A percentile compares a stretch with the other conserved stretches of the same genome.
phyloP scores from a whole-genome alignment of 1,139 yeast species.

The Saccharomycopsis hybrid region DNA sequence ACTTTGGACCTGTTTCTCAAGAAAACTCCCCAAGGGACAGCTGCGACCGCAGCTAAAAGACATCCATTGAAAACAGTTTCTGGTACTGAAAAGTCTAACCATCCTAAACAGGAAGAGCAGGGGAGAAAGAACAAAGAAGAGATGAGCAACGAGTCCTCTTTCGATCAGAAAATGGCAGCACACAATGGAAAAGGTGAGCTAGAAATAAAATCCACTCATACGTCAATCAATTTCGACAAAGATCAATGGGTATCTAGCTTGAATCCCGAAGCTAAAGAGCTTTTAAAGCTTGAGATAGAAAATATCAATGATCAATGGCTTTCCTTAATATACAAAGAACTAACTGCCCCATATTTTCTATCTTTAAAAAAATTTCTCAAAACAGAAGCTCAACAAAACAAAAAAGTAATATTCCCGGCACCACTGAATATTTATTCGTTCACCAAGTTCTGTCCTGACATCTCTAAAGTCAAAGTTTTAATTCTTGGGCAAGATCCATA shows the following conservation, averaged over 20 bases:
- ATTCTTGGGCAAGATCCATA: constrained; percentile 96
- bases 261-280: constrained; percentile 42
- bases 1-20: neutral
- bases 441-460: constrained; percentile 74
- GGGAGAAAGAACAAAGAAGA: neutral
- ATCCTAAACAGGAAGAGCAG: neutral
- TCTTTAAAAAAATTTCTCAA: constrained; percentile 46
- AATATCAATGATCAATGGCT: constrained; percentile 80
- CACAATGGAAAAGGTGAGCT: too few species aligned
- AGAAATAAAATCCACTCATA: too few species aligned
- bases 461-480: constrained; percentile 66
- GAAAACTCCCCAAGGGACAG: neutral
- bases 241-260: constrained; percentile 35
- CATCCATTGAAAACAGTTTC: too few species aligned
- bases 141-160: neutral
- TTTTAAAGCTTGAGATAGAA: constrained; percentile 62
- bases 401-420: constrained; percentile 67
- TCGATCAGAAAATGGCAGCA: neutral
- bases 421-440: constrained; percentile 77
- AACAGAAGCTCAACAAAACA: constrained; percentile 29
- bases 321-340: constrained; percentile 55
- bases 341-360: constrained; percentile 84
- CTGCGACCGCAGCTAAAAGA: too few species aligned
- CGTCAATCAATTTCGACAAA: constrained; percentile 23
- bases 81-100: neutral